Evolutionary conservation across 192 early-diverging fungal species (phyloP), one percentile per base, ranked within the genome.

Genomic region (Pilobolus umbonatus): DNA sequence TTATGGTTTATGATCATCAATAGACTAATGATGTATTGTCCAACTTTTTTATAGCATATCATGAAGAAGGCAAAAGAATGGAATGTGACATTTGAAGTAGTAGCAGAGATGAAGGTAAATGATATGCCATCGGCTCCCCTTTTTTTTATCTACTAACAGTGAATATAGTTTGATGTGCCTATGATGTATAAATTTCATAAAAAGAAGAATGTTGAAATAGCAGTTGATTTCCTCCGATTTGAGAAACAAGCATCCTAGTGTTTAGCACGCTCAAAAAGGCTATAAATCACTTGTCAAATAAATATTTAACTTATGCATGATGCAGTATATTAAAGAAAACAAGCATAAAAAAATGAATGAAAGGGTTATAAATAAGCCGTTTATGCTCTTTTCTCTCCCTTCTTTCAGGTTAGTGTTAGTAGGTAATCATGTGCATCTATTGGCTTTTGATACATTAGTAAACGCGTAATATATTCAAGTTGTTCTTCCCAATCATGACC

Each of bases 131-230:
- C 44, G 8, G 24, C 17, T 43, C 2, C 26, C 30, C 26, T 50
- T 26, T 22, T 49, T 32, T 15, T 59, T 22, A n/a, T 25, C 32
- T 29, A 9, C 15, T 5, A 12, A 17, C 10, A 35, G 0, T 12
- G 11, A 24, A 32, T 39, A 10, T 48, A 83, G 76, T 90, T 87
- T 62, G 87, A 90, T 61, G 67, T 90, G 10, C 85, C 85, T 38
- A 83, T 79, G 72, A 90, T 85, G 80, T 88, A 90, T 79, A 87
- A 84, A 57, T 85, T 88, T 67, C 88, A 90, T 61, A 88, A 84
- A 59, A 86, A 85, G 55, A 76, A 86, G 57, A 76, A 79, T 1
- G 78, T 88, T 6, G 85, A 88, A 47, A 81, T 90, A 34, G 73
- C 77, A 22, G 88, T 90, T 9, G 85, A 90, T 61, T 79, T 90